These are phyloP conservation scores for Microcera coccophila DNA, from an alignment of 2,329 filamentous ascomycete genomes.

Conservation along the genomic window DNA sequence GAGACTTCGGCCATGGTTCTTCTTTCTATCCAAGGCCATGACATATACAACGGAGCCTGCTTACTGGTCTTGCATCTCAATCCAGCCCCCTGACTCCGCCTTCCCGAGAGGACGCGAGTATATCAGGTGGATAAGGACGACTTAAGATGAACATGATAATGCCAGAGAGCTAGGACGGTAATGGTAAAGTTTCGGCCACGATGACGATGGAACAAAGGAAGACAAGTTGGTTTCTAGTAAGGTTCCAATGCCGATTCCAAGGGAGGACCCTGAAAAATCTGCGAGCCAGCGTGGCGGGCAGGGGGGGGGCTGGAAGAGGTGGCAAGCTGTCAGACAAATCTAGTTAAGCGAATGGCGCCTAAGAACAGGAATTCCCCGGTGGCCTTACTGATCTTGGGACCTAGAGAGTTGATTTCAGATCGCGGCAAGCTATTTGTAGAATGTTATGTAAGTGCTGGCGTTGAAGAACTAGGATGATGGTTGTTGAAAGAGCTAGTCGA, in stretches of 20 bases:
- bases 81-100: too few species aligned
- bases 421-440: slow-evolving; percentile 19
- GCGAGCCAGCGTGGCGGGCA: slow-evolving; percentile 20
- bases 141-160: slow-evolving; percentile 4
- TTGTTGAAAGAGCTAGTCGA: slow-evolving; percentile 22
- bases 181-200: slow-evolving; percentile 8
- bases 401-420: slow-evolving; percentile 11
- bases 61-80: too few species aligned
- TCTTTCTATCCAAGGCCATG: too few species aligned
- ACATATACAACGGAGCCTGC: too few species aligned
- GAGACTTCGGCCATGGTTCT: too few species aligned
- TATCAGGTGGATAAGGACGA: slow-evolving; percentile 12
- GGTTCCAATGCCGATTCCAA: slow-evolving; percentile 16
- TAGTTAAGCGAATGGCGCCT: too few species aligned
- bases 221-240: slow-evolving; percentile 18
- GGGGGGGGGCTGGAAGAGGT: too few species aligned
- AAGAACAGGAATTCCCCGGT: too few species aligned
- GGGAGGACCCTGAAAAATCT: slow-evolving; percentile 21
- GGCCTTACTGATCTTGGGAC: slow-evolving; percentile 21
- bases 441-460: slow-evolving; percentile 10
- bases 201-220: slow-evolving; percentile 11
- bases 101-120: too few species aligned
- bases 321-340: too few species aligned
- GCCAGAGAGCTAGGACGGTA: slow-evolving; percentile 8
- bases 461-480: slow-evolving; percentile 23